Conservation (phyloP, 1,139 yeast genomes). For the Yamadazyma mexicana region DNA sequence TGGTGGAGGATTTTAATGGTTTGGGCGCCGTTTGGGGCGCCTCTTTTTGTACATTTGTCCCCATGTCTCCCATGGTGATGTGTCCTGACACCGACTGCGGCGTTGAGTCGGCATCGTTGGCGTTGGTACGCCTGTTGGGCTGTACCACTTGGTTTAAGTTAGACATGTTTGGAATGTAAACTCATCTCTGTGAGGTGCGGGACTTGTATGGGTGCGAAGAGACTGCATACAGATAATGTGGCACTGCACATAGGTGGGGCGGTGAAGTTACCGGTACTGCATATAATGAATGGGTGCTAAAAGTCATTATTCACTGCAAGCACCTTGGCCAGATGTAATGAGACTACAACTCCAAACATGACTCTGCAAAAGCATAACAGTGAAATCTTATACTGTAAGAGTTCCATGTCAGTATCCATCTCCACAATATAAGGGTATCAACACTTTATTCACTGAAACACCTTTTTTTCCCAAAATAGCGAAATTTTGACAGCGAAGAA, state of each 20-base stretch:
- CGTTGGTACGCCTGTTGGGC: conserved; percentile 19
- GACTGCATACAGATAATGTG: background rate
- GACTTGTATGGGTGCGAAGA: background rate
- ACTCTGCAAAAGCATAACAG: too few species aligned
- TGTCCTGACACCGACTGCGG: conserved; percentile 7
- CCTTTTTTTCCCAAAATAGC: too few species aligned
- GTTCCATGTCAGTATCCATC: too few species aligned
- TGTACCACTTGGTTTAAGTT: conserved; percentile 7
- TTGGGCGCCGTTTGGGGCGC: background rate
- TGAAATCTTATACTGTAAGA: too few species aligned
- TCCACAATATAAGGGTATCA: too few species aligned
- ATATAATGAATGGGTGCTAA: background rate
- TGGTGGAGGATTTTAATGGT: background rate
- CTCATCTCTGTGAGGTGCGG: too few species aligned
- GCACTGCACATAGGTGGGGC: too few species aligned
- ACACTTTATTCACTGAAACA: too few species aligned
- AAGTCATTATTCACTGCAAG: too few species aligned
- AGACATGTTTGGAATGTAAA: conserved; percentile 4
- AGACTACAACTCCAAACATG: too few species aligned
- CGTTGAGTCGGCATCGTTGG: conserved; percentile 7
- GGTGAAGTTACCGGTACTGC: background rate
- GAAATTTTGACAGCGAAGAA: too few species aligned
- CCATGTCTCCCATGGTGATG: conserved; percentile 9
- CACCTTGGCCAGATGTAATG: too few species aligned
- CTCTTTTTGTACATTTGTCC: conserved; percentile 2